phyloP scores from a whole-genome alignment of 805 yeast genomes.

The Allodekkera sacchari region DNA sequence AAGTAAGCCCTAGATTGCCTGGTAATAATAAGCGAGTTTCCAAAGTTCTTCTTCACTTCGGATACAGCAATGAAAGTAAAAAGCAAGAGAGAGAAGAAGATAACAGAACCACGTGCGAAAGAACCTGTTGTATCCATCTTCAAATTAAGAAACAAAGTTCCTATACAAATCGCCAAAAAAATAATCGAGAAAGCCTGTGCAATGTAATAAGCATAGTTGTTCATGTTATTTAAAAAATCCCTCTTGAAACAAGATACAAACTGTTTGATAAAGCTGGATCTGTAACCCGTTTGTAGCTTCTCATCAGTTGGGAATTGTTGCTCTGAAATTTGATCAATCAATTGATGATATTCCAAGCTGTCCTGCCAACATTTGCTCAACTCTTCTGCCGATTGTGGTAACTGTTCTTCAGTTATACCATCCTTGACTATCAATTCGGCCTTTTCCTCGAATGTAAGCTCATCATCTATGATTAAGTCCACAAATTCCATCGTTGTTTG shows the following conservation, averaged over 20 bases:
- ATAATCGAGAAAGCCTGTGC: conserved; percentile 39
- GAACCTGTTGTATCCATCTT: conserved; percentile 46
- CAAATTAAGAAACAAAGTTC: conserved; percentile 53
- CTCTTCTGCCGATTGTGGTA: conserved; percentile 57
- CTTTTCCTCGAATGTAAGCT: conserved; percentile 7
- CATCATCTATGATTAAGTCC: conserved; percentile 12
- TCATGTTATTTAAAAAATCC: conserved; percentile 45
- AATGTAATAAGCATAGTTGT: conserved; percentile 45
- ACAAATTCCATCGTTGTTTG: conserved; percentile 21
- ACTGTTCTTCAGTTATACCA: conserved; percentile 18
- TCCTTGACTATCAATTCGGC: conserved; percentile 16
- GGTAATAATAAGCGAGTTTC: conserved; percentile 49
- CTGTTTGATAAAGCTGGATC: too few relatives aligned
- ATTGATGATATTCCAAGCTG: conserved; percentile 34
- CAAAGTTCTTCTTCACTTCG: conserved; percentile 36
- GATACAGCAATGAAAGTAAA: conserved; percentile 41
- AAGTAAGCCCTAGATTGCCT: conserved; percentile 62
- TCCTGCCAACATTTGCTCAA: conserved; percentile 51
- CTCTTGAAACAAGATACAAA: conserved; percentile 39
- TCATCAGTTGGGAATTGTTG: neutral
- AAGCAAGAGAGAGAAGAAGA: conserved; percentile 53
- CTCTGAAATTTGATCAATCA: conserved; percentile 31
- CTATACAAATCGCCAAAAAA: conserved; percentile 51
- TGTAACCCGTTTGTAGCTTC: neutral
- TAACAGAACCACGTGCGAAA: conserved; percentile 55